A percentile compares a stretch with the other conserved stretches of the same genome.
Evolutionary conservation across 2,329 filamentous ascomycete species (phyloP).

Genomic region (Sporothrix inflata): DNA sequence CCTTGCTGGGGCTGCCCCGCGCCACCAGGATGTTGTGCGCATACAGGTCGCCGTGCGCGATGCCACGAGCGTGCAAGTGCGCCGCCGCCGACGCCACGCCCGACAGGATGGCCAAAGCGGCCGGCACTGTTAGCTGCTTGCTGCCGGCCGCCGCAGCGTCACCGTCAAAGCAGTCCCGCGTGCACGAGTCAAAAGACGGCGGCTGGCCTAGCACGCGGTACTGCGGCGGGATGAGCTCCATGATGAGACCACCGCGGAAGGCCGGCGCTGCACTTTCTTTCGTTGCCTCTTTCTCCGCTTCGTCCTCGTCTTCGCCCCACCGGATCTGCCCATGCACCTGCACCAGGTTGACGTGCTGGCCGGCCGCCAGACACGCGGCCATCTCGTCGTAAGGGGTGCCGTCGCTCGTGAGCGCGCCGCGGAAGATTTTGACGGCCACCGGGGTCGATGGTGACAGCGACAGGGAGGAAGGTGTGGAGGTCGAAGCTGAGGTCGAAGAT

Average conservation of each 20-base stretch:
- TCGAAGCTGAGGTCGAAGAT: background rate
- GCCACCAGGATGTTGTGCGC: slow-evolving; percentile 52
- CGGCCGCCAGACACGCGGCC: slow-evolving; percentile 51
- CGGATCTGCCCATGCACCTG: slow-evolving; percentile 49
- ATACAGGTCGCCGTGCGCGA: slow-evolving; percentile 53
- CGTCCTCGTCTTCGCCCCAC: slow-evolving; percentile 22
- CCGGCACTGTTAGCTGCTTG: slow-evolving; percentile 38
- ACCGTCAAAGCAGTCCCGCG: slow-evolving; percentile 47
- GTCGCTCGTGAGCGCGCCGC: slow-evolving; percentile 51
- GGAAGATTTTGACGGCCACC: slow-evolving; percentile 55
- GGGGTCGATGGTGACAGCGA: background rate
- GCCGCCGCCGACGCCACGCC: slow-evolving; percentile 48
- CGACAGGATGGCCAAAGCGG: slow-evolving; percentile 44
- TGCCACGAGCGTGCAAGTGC: slow-evolving; percentile 50
- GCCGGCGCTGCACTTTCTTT: background rate
- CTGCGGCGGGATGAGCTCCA: slow-evolving; percentile 50
- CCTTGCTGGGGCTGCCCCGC: background rate
- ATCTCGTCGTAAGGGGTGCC: slow-evolving; percentile 55
- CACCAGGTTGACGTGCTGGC: slow-evolving; percentile 51
- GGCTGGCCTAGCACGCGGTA: slow-evolving; percentile 50
- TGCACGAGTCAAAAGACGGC: slow-evolving; percentile 51
- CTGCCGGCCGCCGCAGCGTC: slow-evolving; percentile 31
- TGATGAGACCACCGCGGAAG: slow-evolving; percentile 48
- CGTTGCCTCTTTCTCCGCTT: background rate
- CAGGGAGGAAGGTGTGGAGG: background rate